Conservation (phyloP, 1,139 yeast species). For the Lodderomyces margitis region DNA sequence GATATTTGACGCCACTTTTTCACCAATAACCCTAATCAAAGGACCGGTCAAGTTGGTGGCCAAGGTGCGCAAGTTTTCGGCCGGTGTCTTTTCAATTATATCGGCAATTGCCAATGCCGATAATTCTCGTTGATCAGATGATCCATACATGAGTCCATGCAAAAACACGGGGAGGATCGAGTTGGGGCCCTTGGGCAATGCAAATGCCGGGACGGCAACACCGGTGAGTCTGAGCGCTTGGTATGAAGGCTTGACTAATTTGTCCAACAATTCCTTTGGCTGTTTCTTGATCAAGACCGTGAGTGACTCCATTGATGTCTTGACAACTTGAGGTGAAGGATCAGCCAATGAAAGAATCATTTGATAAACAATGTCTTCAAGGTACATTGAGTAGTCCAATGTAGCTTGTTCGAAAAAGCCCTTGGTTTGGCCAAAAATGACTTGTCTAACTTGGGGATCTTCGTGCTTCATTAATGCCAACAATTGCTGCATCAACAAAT, state of each 20-base stretch:
- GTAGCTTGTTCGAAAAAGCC: slow-evolving; percentile 63
- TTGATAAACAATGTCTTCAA: slow-evolving; percentile 71
- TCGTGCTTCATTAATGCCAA: slow-evolving; percentile 76
- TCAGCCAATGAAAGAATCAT: slow-evolving; percentile 77
- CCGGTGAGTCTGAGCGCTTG: slow-evolving; percentile 73
- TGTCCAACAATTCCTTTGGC: slow-evolving; percentile 72
- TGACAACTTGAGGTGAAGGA: slow-evolving; percentile 59
- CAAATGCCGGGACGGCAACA: slow-evolving; percentile 70
- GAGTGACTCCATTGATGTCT: slow-evolving; percentile 68
- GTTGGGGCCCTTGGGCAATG: slow-evolving; percentile 81
- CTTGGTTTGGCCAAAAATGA: slow-evolving; percentile 68
- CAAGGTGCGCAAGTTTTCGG: slow-evolving; percentile 75
- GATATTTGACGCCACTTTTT: slow-evolving; percentile 84
- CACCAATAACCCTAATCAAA: slow-evolving; percentile 96
- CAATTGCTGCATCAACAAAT: slow-evolving; percentile 80
- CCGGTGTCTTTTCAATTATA: slow-evolving; percentile 81
- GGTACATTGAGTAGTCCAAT: slow-evolving; percentile 71
- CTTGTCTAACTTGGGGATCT: slow-evolving; percentile 62
- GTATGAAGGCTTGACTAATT: slow-evolving; percentile 72
- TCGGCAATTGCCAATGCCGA: slow-evolving; percentile 91
- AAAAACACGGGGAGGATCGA: slow-evolving; percentile 87
- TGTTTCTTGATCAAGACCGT: slow-evolving; percentile 66
- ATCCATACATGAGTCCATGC: slow-evolving; percentile 96
- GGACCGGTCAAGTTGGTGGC: slow-evolving; percentile 97
- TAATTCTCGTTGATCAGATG: slow-evolving; percentile 74